A percentile compares a stretch with the other conserved stretches of the same genome.
These are phyloP conservation scores for Triticum turgidum DNA, from an alignment of 176 grass and related monocot species.

Conservation along the genomic window DNA sequence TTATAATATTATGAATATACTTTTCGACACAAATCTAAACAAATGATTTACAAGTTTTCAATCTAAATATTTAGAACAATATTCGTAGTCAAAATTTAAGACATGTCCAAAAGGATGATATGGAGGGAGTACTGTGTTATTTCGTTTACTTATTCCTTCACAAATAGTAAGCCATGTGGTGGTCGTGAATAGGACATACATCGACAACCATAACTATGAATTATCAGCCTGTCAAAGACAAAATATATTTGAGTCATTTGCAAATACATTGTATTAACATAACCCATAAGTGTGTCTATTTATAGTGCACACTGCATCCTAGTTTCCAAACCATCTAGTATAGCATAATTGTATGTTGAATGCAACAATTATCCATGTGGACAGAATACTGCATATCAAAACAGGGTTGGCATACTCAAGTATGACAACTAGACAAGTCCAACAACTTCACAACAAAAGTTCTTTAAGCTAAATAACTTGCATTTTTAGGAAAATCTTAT, in stretches of 20 bases:
- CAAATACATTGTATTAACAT: background rate
- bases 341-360: background rate
- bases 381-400: background rate
- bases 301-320: background rate
- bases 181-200: background rate
- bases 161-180: background rate
- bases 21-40: background rate
- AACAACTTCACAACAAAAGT: background rate
- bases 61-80: background rate
- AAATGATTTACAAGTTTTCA: background rate
- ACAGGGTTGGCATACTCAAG: background rate
- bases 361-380: constrained; percentile 8
- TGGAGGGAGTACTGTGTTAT: background rate
- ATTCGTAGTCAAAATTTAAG: background rate
- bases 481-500: constrained; percentile 20
- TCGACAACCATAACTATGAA: background rate
- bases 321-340: background rate
- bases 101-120: background rate
- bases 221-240: background rate
- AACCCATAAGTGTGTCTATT: background rate
- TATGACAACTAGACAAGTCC: background rate
- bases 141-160: background rate
- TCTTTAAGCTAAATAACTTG: constrained; percentile 9
- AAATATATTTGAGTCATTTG: background rate
- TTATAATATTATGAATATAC: background rate